phyloP scores from a whole-genome alignment of 129 eudicot species.

The Ambrosia trifida region DNA sequence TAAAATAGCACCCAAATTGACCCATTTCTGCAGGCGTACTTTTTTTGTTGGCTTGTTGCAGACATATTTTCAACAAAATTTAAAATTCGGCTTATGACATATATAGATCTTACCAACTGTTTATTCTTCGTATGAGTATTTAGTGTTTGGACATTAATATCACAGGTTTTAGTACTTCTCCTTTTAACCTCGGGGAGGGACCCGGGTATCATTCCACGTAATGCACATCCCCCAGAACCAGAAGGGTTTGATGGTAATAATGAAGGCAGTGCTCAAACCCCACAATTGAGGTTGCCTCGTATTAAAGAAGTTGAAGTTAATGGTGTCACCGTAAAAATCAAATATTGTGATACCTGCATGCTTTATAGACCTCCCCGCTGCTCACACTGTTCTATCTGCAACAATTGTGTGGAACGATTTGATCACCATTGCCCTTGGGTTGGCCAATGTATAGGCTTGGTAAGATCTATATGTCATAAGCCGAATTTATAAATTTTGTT shows the following conservation, averaged over 20 bases:
- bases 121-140: not conserved
- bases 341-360: slow-evolving; percentile 99
- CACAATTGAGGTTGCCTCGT: slow-evolving; percentile 88
- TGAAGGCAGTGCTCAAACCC: slow-evolving; percentile 88
- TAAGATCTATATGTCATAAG: slow-evolving; percentile 37
- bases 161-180: slow-evolving; percentile 86
- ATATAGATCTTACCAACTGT: not conserved
- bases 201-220: slow-evolving; percentile 98
- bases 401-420: slow-evolving; percentile 95
- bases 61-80: not conserved
- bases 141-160: slow-evolving; percentile 23
- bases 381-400: slow-evolving; percentile 98
- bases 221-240: slow-evolving; percentile 99
- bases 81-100: no score
- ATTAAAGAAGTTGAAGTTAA: slow-evolving; percentile 96
- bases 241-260: slow-evolving; percentile 73
- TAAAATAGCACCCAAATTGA: not conserved
- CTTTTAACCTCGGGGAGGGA: slow-evolving; percentile 95
- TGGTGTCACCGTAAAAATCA: slow-evolving; percentile 85
- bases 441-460: slow-evolving; percentile 99
- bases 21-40: not conserved
- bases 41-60: not conserved
- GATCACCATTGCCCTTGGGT: slow-evolving; percentile 99
- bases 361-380: slow-evolving; percentile 99
- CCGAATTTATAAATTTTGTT: not conserved